These are phyloP conservation scores for Sugiyamaella chiloensis DNA, from an alignment of 805 yeast genomes.

Conservation along the genomic window DNA sequence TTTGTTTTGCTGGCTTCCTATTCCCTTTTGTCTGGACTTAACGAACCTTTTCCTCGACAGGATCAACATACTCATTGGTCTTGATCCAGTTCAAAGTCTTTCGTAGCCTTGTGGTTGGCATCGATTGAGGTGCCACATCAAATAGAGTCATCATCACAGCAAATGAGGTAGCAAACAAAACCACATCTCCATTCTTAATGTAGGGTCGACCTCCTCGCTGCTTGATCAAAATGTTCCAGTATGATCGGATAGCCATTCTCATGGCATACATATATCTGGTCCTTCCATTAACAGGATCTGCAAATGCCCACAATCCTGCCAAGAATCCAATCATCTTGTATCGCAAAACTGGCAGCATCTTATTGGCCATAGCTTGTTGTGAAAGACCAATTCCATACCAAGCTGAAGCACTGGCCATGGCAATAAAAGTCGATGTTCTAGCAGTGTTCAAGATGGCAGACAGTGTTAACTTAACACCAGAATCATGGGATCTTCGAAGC, in stretches of 20 bases:
- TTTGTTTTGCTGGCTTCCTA: no score
- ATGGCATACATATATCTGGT: conserved; percentile 35
- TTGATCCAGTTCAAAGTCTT: conserved; percentile 34
- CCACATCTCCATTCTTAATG: conserved; percentile 32
- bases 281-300: conserved; percentile 34
- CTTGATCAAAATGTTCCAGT: conserved; percentile 33
- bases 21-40: not conserved
- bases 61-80: conserved; percentile 27
- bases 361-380: conserved; percentile 33
- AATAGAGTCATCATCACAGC: conserved; percentile 33
- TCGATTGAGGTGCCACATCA: conserved; percentile 29
- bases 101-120: conserved; percentile 28
- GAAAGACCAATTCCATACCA: conserved; percentile 39
- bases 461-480: conserved; percentile 5
- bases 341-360: conserved; percentile 32
- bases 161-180: conserved; percentile 33
- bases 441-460: conserved; percentile 25
- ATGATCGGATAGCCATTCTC: conserved; percentile 37
- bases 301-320: conserved; percentile 41
- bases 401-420: conserved; percentile 36
- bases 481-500: conserved; percentile 6
- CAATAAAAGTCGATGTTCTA: conserved; percentile 34
- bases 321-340: conserved; percentile 39
- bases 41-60: conserved; percentile 12
- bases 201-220: conserved; percentile 26